Base-by-base conservation (phyloP, 345 rosid species). In the Kandelia obovata region DNA sequence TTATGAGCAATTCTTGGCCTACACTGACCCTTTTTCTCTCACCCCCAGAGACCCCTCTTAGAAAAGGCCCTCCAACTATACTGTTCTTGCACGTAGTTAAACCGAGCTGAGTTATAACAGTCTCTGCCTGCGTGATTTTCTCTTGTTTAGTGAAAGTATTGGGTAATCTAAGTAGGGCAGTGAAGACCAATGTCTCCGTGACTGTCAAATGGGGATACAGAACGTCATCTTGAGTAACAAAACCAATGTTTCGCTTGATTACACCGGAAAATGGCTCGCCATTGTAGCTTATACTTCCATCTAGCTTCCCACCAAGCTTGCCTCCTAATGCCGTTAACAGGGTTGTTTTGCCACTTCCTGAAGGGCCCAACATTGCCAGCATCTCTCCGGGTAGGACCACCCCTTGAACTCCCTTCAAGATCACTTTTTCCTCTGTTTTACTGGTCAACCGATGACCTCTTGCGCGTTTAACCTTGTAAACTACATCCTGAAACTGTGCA, bases 31-130 rank as follows among this genome's bases (percentile, higher is more conserved):
- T 62, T 70, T 86, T 88, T 27, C 81, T 71, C 65, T 88, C 90
- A 23, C 90, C 92, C 5, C 88, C 86, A 0, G 92, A 88, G 13
- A 88, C 55, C 0, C 92, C 92, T 53, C 84, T 78, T 19, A 71
- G 1, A 35, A 80, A 71, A 5, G 62, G 62, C 19, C 79, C 84
- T 19, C 87, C 87, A 0, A 88, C 64, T 15, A 86, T 67, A 65
- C 70, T 74, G 64, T 78, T 55, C 62, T 72, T 81, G 78, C 92
- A 85, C 58, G 46, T 66, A 15, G 77, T 53, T 32, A 71, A 51
- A 27, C 66, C 68, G 7, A 71, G 74, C 61, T 71, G 61, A 2
- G 23, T 1, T 7, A 62, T 64, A 28, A 71, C 74, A 2, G 62
- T 53, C 62, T 62, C 74, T 8, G 68, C 74, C 7, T 71, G 74